Evolutionary conservation across 192 early-diverging fungal species (phyloP).

Genomic region (Gonapodya sp.): DNA sequence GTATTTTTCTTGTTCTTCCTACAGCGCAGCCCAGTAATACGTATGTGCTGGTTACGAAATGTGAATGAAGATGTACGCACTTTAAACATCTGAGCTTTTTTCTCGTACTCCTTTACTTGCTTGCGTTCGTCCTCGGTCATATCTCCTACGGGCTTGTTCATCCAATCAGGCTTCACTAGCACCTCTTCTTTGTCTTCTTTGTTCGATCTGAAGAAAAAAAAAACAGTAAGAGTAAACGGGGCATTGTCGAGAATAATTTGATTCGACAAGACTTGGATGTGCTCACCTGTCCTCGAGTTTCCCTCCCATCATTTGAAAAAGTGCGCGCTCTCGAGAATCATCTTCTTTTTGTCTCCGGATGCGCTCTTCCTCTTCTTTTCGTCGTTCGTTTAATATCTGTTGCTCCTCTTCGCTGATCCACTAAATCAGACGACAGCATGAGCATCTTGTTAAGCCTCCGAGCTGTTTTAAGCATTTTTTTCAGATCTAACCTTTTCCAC

Average conservation of each 20-base stretch:
- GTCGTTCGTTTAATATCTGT: slow-evolving; percentile 25
- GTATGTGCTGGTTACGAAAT: background rate
- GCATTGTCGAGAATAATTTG: background rate
- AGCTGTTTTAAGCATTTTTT: background rate
- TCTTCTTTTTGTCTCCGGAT: slow-evolving; percentile 28
- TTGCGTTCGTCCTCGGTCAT: slow-evolving; percentile 48
- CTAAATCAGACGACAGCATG: slow-evolving; percentile 14
- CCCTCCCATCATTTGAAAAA: slow-evolving; percentile 52
- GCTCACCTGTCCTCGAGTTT: slow-evolving; percentile 38
- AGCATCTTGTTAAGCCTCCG: background rate
- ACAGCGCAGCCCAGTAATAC: no score
- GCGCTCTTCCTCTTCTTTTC: slow-evolving; percentile 36
- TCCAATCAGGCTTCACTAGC: slow-evolving; percentile 40
- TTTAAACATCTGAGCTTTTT: slow-evolving; percentile 45
- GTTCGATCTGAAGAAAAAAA: slow-evolving; percentile 16
- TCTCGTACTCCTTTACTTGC: slow-evolving; percentile 51
- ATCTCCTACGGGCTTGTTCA: slow-evolving; percentile 46
- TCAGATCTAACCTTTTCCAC: slow-evolving; percentile 32
- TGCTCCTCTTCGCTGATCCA: slow-evolving; percentile 43
- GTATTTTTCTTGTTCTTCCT: slow-evolving; percentile 55
- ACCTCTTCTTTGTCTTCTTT: slow-evolving; percentile 41
- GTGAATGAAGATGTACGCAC: slow-evolving; percentile 10
- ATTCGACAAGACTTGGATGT: background rate
- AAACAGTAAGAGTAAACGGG: background rate
- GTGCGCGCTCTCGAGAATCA: slow-evolving; percentile 40